These are phyloP conservation scores for Backusella australiensis DNA, from an alignment of 192 early-diverging fungal species.

Conservation along the genomic window DNA sequence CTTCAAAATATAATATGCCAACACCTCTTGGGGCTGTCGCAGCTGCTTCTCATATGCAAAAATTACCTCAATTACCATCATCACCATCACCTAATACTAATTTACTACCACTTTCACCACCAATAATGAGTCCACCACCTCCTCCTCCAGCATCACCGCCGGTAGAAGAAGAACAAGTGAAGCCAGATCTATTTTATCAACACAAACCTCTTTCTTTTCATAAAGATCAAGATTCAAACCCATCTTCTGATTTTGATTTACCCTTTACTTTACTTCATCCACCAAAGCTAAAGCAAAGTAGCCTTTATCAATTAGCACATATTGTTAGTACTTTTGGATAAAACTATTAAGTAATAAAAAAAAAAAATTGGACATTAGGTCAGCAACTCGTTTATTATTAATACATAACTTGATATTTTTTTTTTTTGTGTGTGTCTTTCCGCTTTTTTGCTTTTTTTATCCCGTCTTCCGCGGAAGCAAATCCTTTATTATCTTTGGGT, in stretches of 20 bases:
- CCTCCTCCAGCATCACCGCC: background rate
- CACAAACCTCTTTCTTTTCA: conserved; percentile 19
- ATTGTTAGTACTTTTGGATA: conserved; percentile 38
- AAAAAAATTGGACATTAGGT: background rate
- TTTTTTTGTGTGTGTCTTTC: background rate
- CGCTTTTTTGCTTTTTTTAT: background rate
- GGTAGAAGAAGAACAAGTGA: background rate
- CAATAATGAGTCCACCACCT: background rate
- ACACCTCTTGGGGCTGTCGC: background rate
- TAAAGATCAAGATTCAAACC: background rate
- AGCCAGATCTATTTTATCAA: conserved; percentile 18
- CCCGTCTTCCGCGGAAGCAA: background rate
- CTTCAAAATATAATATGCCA: conserved; percentile 3
- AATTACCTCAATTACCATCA: background rate
- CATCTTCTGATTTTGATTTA: background rate
- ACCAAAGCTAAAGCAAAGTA: background rate
- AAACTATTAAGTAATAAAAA: background rate
- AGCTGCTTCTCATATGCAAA: background rate
- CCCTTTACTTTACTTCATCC: conserved; percentile 23
- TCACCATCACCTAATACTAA: background rate
- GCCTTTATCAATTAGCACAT: conserved; percentile 25
- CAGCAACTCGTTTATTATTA: background rate
- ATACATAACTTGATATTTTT: background rate
- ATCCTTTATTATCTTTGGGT: background rate
- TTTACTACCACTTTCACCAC: background rate